These are phyloP conservation scores for Pyrrhoderma lamaoense DNA, from an alignment of 1,284 basidiomycete species.

Conservation along the genomic window DNA sequence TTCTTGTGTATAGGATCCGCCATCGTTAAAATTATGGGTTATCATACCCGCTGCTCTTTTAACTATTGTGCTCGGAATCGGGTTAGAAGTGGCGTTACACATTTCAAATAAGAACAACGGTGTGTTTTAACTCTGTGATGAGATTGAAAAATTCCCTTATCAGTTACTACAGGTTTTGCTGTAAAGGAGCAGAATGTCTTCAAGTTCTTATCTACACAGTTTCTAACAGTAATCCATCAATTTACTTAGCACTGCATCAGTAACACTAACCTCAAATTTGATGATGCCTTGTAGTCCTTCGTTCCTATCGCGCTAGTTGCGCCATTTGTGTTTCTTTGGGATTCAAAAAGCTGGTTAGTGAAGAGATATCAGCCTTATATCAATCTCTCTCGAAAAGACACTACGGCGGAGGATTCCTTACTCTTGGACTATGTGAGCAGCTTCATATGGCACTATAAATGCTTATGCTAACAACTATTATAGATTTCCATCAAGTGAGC, in stretches of 20 bases:
- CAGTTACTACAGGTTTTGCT: slow-evolving; percentile 36
- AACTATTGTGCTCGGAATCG: slow-evolving; percentile 42
- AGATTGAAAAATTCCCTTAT: slow-evolving; percentile 1
- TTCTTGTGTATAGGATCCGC: slow-evolving; percentile 34
- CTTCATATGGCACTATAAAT: not conserved
- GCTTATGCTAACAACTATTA: not conserved
- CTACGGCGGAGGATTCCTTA: slow-evolving; percentile 45
- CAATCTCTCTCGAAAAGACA: slow-evolving; percentile 41
- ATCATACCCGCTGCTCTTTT: slow-evolving; percentile 34
- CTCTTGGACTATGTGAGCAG: slow-evolving; percentile 54
- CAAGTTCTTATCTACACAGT: slow-evolving; percentile 41
- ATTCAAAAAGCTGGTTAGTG: slow-evolving; percentile 22
- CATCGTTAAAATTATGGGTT: slow-evolving; percentile 36
- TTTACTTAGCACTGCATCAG: slow-evolving; percentile 5
- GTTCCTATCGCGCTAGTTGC: slow-evolving; percentile 43
- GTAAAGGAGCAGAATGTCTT: slow-evolving; percentile 46
- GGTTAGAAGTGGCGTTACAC: slow-evolving; percentile 37
- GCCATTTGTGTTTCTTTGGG: slow-evolving; percentile 22
- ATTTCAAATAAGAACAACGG: slow-evolving; percentile 39
- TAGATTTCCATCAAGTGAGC: slow-evolving; percentile 40
- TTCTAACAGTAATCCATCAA: slow-evolving; percentile 48
- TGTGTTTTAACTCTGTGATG: slow-evolving; percentile 23
- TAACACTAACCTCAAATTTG: slow-evolving; percentile 4
- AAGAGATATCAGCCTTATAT: slow-evolving; percentile 44
- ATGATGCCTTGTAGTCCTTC: slow-evolving; percentile 38